These are phyloP conservation scores for Elsinoe necatrix DNA, from an alignment of 2,329 filamentous ascomycete species.

Conservation along the genomic window DNA sequence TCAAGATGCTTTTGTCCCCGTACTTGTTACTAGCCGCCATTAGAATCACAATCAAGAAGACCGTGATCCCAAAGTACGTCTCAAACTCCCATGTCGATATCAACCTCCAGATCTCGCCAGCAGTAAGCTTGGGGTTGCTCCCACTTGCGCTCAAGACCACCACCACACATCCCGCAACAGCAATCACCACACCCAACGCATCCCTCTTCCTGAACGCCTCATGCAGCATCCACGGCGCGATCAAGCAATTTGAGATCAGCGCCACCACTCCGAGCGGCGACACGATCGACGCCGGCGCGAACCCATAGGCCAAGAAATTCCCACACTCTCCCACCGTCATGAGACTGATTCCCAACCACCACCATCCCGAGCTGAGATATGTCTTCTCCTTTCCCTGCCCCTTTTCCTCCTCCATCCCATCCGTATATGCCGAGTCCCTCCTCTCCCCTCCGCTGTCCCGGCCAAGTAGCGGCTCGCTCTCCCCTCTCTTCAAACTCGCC, in stretches of 20 bases:
- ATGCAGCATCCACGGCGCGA: slow-evolving; percentile 88
- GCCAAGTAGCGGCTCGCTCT: slow-evolving; percentile 10
- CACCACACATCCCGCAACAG: slow-evolving; percentile 78
- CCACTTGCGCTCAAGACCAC: slow-evolving; percentile 87
- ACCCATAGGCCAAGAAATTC: slow-evolving; percentile 95
- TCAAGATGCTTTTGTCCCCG: slow-evolving; percentile 77
- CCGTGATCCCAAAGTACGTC: slow-evolving; percentile 74
- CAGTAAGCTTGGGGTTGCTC: slow-evolving; percentile 82
- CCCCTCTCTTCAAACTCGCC: slow-evolving; percentile 16
- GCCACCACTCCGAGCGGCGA: slow-evolving; percentile 96
- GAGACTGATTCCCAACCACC: slow-evolving; percentile 89
- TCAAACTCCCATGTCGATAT: slow-evolving; percentile 86
- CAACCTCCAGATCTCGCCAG: slow-evolving; percentile 79
- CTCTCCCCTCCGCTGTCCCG: not conserved
- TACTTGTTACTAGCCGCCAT: slow-evolving; percentile 78
- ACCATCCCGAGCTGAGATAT: slow-evolving; percentile 86
- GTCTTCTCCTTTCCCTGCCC: slow-evolving; percentile 48
- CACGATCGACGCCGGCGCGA: slow-evolving; percentile 94
- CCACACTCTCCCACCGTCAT: slow-evolving; percentile 91
- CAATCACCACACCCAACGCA: slow-evolving; percentile 78
- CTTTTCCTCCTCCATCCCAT: slow-evolving; percentile 16
- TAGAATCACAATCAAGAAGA: slow-evolving; percentile 61
- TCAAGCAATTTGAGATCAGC: slow-evolving; percentile 90
- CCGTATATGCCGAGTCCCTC: slow-evolving; percentile 14
- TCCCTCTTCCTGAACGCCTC: slow-evolving; percentile 80